Percentiles rank a stretch among this genome's conserved stretches.
phyloP scores from a whole-genome alignment of 2,329 filamentous ascomycete genomes.

The Mycosphaerella arachidis region DNA sequence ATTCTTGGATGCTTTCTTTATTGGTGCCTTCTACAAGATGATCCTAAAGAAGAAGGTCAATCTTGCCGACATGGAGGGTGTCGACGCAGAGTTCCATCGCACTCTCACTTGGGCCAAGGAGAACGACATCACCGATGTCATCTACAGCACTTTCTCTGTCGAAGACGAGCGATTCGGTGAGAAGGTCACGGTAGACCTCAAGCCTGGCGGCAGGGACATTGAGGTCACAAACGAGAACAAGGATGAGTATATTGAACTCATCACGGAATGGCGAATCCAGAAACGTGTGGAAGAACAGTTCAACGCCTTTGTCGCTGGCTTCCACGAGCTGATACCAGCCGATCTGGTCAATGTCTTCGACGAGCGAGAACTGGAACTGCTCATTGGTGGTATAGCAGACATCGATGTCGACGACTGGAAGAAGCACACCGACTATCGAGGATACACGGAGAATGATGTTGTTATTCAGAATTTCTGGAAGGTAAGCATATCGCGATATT shows the following conservation, averaged over 20 bases:
- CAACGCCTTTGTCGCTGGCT: conserved; percentile 93
- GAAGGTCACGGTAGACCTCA: conserved; percentile 88
- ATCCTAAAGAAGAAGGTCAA: conserved; percentile 88
- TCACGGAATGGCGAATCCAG: conserved; percentile 98
- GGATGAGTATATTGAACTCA: conserved; percentile 96
- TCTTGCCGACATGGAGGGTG: conserved; percentile 95
- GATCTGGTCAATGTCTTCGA: conserved; percentile 98
- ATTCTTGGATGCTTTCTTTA: conserved; percentile 98
- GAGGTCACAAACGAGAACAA: conserved; percentile 99
- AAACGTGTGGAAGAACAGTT: conserved; percentile 98
- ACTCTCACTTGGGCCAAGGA: conserved; percentile 97
- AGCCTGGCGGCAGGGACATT: conserved; percentile 82
- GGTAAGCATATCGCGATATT: conserved; percentile 34
- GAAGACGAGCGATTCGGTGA: conserved; percentile 97
- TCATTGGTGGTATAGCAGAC: conserved; percentile 98
- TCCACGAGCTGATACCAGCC: conserved; percentile 93
- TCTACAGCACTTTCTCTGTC: conserved; percentile 94
- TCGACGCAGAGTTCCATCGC: conserved; percentile 95
- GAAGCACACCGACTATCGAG: conserved; percentile 98
- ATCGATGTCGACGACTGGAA: conserved; percentile 99
- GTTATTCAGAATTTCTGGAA: conserved; percentile 99
- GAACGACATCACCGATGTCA: conserved; percentile 90
- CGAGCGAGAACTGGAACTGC: conserved; percentile 89
- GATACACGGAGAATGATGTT: conserved; percentile 95
- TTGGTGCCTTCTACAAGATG: conserved; percentile 99